Evolutionary conservation across 2,329 filamentous ascomycete species (phyloP).

Genomic region (Pseudomassariella vexata): DNA sequence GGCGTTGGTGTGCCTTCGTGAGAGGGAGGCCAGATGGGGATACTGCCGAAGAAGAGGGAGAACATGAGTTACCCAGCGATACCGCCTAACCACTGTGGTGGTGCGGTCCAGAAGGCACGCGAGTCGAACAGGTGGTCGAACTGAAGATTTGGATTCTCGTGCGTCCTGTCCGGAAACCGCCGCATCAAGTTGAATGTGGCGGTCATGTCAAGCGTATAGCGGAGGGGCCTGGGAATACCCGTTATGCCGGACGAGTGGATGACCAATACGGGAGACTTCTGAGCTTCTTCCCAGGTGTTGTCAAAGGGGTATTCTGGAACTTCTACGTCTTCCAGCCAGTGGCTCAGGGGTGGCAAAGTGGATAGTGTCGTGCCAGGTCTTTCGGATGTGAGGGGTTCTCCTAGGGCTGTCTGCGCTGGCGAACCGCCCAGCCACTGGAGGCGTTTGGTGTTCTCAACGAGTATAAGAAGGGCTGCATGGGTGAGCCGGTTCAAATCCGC

Average conservation of each 20-base stretch:
- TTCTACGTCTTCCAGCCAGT: constrained; percentile 1
- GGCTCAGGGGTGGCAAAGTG: constrained; percentile 1
- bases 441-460: constrained; percentile 3
- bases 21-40: constrained; percentile 1
- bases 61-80: neutral
- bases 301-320: constrained; percentile 2
- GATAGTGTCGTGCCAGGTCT: neutral
- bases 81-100: constrained; percentile 5
- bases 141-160: constrained; percentile 1
- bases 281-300: constrained; percentile 6
- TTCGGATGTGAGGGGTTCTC: neutral
- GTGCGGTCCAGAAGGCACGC: constrained; percentile 2
- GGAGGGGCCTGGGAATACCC: constrained; percentile 1
- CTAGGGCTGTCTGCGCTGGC: neutral
- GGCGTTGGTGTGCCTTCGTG: neutral
- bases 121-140: neutral
- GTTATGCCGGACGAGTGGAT: constrained; percentile 7
- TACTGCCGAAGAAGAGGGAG: constrained; percentile 3
- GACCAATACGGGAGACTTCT: constrained; percentile 1
- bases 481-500: constrained; percentile 4
- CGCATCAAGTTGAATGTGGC: neutral
- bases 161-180: neutral
- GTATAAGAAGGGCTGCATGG: constrained; percentile 1
- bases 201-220: neutral
- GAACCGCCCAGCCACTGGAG: constrained; percentile 4